Percentiles rank a stretch among this genome's conserved stretches.
Conservation (phyloP, 345 rosid genomes). For the Lepidium sativum region DNA sequence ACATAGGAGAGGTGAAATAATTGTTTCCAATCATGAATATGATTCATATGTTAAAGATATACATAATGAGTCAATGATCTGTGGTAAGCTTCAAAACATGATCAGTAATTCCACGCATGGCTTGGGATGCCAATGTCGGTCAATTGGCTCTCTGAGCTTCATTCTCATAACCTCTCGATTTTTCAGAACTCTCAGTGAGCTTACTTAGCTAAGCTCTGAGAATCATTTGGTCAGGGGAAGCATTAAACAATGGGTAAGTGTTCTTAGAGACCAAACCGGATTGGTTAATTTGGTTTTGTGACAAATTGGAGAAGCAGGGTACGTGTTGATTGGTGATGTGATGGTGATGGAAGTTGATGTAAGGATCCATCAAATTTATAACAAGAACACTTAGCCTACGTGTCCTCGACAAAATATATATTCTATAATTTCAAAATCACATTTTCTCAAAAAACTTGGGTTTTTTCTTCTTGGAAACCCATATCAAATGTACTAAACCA, state of each 20-base stretch:
- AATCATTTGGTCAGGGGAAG: constrained; percentile 22
- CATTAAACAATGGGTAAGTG: neutral
- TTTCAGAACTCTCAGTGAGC: neutral
- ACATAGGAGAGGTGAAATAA: neutral
- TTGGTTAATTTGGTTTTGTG: constrained; percentile 30
- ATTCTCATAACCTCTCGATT: neutral
- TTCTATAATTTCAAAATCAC: neutral
- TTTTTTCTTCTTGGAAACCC: too few species aligned
- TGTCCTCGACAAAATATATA: too few species aligned
- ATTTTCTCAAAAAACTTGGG: neutral
- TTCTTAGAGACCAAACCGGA: constrained; percentile 4
- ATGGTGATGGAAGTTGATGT: too few species aligned
- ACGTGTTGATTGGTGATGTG: constrained; percentile 38
- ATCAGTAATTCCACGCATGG: constrained; percentile 11
- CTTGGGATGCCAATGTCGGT: constrained; percentile 8
- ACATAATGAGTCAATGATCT: neutral
- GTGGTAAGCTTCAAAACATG: neutral
- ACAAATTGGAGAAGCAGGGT: constrained; percentile 83
- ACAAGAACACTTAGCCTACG: too few species aligned
- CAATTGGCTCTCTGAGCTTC: constrained; percentile 21
- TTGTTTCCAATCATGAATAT: neutral
- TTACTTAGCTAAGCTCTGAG: constrained; percentile 13
- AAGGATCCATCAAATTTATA: constrained; percentile 60
- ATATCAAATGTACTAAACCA: too few species aligned
- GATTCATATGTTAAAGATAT: neutral